These are phyloP conservation scores for Colletotrichum phormii DNA, from an alignment of 2,329 filamentous ascomycete genomes.

Conservation along the genomic window DNA sequence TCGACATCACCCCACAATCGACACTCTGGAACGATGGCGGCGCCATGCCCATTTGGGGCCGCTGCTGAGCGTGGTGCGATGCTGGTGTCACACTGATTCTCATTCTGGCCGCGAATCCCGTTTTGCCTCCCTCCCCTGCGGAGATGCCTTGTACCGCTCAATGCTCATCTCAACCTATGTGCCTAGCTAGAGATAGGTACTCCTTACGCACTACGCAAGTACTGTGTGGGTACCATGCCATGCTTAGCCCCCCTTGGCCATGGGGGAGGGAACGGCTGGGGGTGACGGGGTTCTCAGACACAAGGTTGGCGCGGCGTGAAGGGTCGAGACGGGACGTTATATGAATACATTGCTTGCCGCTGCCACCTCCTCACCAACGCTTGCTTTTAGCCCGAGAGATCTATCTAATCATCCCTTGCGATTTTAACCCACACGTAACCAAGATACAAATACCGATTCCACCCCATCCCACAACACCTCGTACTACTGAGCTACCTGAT, in stretches of 20 bases:
- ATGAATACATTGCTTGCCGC: slow-evolving; percentile 33
- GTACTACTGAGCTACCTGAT: not conserved
- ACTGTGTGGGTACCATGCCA: not conserved
- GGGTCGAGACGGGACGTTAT: slow-evolving; percentile 18
- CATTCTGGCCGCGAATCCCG: slow-evolving; percentile 28
- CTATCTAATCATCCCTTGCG: slow-evolving; percentile 24
- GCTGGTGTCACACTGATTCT: slow-evolving; percentile 30
- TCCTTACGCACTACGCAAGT: too few species aligned
- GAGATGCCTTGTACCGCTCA: slow-evolving; percentile 8
- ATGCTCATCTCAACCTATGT: not conserved
- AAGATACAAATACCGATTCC: slow-evolving; percentile 16
- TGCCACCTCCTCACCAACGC: slow-evolving; percentile 17
- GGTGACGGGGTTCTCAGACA: slow-evolving; percentile 24
- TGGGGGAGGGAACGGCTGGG: not conserved
- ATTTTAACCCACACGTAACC: slow-evolving; percentile 10
- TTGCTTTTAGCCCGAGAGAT: slow-evolving; percentile 15
- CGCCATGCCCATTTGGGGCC: slow-evolving; percentile 32
- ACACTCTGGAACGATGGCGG: slow-evolving; percentile 33
- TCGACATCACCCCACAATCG: slow-evolving; percentile 37
- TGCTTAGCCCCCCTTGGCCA: not conserved
- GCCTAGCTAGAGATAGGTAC: too few species aligned
- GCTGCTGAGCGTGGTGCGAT: slow-evolving; percentile 33
- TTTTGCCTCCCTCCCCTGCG: slow-evolving; percentile 25
- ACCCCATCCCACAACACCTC: slow-evolving; percentile 3
- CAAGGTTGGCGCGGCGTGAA: slow-evolving; percentile 4